Base-by-base conservation (phyloP, 1,284 basidiomycete genomes). In the Heterobasidion occidentale region DNA sequence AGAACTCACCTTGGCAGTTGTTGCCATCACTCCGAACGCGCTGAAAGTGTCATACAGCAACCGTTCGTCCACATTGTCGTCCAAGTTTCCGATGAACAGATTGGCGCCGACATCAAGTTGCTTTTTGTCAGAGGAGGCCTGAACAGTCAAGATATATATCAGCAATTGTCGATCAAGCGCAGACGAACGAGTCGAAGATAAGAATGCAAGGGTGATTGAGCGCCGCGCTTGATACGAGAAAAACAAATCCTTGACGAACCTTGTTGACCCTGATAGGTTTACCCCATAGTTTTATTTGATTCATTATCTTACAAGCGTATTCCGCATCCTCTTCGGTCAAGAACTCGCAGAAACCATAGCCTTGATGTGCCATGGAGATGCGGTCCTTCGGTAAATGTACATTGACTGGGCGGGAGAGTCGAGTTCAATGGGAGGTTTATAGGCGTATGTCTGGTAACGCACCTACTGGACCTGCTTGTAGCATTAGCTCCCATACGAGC, bases 301-400 rank as follows among this genome's bases (percentile, higher is more conserved):
- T 98, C 94, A 99, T 96, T 66, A 98, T 98, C 78, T 97, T 97
- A 80, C 94, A 97, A 59, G 94, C 96, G 71, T 99, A 99, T 74
- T 99, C 95, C 63, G 96, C 94, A 74, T 98, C 97, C 69, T 94
- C 92, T 74, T 98, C 95, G 45, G 94, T 94, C 70, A 95, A 77
- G 72, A 98, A 98, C 77, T 99, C 96, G 79, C 96, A 98, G 75
- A 99, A 99, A 51, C 95, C 96, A 72, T 98, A 99, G 53, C 96
- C 95, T 75, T 99, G 97, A 70, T 99, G 96, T 3, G 91, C 80
- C 88, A 95, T 95, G 11, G 94, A 97, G 61, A 99, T 94, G 63
- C 96, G 87, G 74, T 99, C 97, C 73, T 98, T 99, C n/a, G 96
- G 96, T n/a, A 99, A 78, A 74, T 97, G 94, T 0, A 97, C 94